Base-by-base conservation (phyloP, 2,329 filamentous ascomycete genomes). In the Ophiobolus disseminans region DNA sequence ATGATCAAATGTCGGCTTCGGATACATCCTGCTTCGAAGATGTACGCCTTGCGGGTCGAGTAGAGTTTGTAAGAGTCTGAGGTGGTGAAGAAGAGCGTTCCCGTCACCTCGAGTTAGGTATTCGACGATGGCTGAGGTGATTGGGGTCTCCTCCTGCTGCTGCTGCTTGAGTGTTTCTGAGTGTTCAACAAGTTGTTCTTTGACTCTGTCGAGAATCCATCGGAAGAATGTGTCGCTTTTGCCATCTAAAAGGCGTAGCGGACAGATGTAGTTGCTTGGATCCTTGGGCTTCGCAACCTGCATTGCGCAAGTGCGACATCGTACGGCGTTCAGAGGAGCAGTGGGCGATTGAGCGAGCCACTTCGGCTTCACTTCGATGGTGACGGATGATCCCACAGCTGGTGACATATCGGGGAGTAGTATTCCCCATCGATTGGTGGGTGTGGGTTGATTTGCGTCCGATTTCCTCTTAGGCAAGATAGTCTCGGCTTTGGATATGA, bases 261-360 rank as follows among this genome's bases (percentile, higher is more conserved):
- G 77, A 56, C 77, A 80, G 30, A 74, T 60, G 19, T 66, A 66
- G 7, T 35, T 53, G 10, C 53, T 49, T 30, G 43, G 40, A 14
- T 60, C 45, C 22, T 59, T 50, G 31, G 57, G 26, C 51, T 58
- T 70, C 1, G 68, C 66, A 0, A 74, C 72, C 20, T 74, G 71
- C 47, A 79, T 53, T 0, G 77, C 78, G 54, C 78, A 80, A 2
- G 76, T 79, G 4, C 78, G 72, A 50, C 78, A 80, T 11, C 76
- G 69, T 14, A 62, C 66, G 1, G 77, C 68, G 20, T 63, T 45
- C 3, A 37, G 8, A 1, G 76, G 76, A 5, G 78, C 77, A 42
- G 73, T 73, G 2, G 76, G 76, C 4, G 77, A 79, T 45, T 78
- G 77, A 5, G 60, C 48, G 2, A 80, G 67, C 78, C 78, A 80